phyloP scores from a whole-genome alignment of 495 filamentous ascomycete genomes.

The Elaphomyces granulatus region DNA sequence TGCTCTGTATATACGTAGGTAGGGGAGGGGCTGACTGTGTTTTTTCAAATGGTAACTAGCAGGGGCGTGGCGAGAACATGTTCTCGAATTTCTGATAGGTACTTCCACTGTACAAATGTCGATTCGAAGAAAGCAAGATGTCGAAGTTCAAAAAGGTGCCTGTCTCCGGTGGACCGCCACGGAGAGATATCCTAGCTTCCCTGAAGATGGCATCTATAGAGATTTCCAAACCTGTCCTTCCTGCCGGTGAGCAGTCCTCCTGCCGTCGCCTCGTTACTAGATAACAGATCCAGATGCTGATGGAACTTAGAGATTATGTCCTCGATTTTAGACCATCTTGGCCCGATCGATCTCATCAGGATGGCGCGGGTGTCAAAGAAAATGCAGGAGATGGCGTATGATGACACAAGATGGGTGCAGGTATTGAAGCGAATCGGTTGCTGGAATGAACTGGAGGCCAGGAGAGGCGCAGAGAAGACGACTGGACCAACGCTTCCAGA shows the following conservation, averaged over 20 bases:
- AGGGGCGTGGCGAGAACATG: too few relatives aligned
- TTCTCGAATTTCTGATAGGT: too few relatives aligned
- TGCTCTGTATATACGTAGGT: too few relatives aligned
- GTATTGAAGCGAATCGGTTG: constrained; percentile 70
- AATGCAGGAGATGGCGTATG: constrained; percentile 96
- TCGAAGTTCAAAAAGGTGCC: constrained; percentile 49
- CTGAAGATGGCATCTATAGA: constrained; percentile 59
- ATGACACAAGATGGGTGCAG: constrained; percentile 90
- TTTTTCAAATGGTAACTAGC: too few relatives aligned
- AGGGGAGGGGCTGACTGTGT: too few relatives aligned
- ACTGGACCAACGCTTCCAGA: constrained; percentile 33
- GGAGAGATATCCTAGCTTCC: constrained; percentile 52
- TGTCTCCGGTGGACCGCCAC: constrained; percentile 30
- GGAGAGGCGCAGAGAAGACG: constrained; percentile 60
- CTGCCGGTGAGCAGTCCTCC: constrained; percentile 55
- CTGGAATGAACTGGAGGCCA: constrained; percentile 84
- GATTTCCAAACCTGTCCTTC: constrained; percentile 57
- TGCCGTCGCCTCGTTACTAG: too few relatives aligned
- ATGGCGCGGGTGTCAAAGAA: constrained; percentile 81
- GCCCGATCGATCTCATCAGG: constrained; percentile 65
- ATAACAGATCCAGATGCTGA: constrained; percentile 8
- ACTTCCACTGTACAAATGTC: neutral
- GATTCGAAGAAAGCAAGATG: constrained; percentile 27
- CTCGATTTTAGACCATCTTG: constrained; percentile 76
- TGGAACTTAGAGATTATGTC: constrained; percentile 61